Conservation (phyloP, 2,329 filamentous ascomycete genomes). For the Lasiodiplodia theobromae region DNA sequence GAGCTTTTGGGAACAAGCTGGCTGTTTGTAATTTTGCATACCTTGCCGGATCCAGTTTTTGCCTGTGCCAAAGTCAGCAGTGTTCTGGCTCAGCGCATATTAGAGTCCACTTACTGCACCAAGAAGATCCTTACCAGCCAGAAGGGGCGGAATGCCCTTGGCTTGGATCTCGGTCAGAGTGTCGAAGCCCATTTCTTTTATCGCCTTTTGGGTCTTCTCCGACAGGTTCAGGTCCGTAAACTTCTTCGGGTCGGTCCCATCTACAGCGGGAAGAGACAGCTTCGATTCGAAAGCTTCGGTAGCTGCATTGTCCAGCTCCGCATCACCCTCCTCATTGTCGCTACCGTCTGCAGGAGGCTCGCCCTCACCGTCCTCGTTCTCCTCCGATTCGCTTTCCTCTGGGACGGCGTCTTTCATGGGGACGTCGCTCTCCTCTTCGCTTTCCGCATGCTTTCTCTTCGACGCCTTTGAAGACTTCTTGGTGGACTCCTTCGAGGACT, state of each 20-base stretch:
- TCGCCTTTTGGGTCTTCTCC: conserved; percentile 86
- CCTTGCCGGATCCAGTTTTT: conserved; percentile 92
- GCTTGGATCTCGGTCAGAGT: conserved; percentile 96
- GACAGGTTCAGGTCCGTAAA: conserved; percentile 87
- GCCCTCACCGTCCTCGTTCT: conserved; percentile 37
- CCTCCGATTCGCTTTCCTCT: conserved; percentile 29
- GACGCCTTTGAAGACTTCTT: conserved; percentile 51
- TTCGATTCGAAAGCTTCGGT: not conserved
- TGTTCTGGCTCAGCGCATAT: not conserved
- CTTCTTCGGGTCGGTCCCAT: conserved; percentile 67
- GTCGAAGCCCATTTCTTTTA: conserved; percentile 89
- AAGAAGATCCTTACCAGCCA: conserved; percentile 90
- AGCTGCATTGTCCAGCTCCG: conserved; percentile 41
- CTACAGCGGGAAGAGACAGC: not conserved
- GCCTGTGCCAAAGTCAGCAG: conserved; percentile 53
- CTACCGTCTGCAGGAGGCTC: conserved; percentile 33
- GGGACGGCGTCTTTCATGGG: conserved; percentile 25
- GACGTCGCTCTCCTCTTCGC: conserved; percentile 43
- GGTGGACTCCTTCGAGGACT: conserved; percentile 38
- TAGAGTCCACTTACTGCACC: conserved; percentile 63
- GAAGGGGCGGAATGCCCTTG: conserved; percentile 82
- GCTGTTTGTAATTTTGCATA: not conserved
- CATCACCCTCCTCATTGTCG: conserved; percentile 36
- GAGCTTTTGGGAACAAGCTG: not conserved
- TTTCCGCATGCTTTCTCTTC: conserved; percentile 45